Evolutionary conservation across 176 grass and related monocot species (phyloP), one percentile per base, ranked within the genome.

Genomic region (Hsuehochloa calcarea): DNA sequence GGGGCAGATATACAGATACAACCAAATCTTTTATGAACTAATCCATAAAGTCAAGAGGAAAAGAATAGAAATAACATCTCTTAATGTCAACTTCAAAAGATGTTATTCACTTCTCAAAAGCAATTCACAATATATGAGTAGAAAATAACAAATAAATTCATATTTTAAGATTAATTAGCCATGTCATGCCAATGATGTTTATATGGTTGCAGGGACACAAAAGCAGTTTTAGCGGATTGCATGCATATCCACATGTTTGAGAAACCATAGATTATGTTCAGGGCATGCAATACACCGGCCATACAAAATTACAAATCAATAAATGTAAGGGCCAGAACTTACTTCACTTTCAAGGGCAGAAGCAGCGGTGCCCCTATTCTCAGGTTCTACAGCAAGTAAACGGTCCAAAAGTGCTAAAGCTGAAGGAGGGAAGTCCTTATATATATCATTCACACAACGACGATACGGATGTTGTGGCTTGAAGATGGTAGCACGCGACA

Each of bases 311-410:
- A n/a, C n/a, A 65, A 84, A 77, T 73, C 8, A 38, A 74, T 15
- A 87, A 84, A 80, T 63, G 19, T 35, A 87, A 83, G 23, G 19
- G 35, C 11, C 23, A 80, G 50, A 76, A 77, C 72, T 78, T 90
- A 99, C 97, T 87, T 99, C 97, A 56, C 90, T 94, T 77, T 88
- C 86, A 80, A 99, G 93, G 67, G 97, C 88, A 80, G 78, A 94
- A 87, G 90, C 65, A 75, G 97, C 82, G 4, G 90, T 94, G 80
- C 97, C 93, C 71, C 97, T 93, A 74, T 78, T 84, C 58, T 61
- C 72, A 64, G 97, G 97, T 74, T 99, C 97, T 71, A 99, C 88
- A 78, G 90, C 94, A 89, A 99, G 93, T 70, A 99, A 90, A 77
- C 79, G 43, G 19, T 96, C 93, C 64, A 99, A 56, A 85, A 99